These are phyloP conservation scores for Elaeis guineensis DNA, from an alignment of 176 grass and related monocot species.

Conservation along the genomic window DNA sequence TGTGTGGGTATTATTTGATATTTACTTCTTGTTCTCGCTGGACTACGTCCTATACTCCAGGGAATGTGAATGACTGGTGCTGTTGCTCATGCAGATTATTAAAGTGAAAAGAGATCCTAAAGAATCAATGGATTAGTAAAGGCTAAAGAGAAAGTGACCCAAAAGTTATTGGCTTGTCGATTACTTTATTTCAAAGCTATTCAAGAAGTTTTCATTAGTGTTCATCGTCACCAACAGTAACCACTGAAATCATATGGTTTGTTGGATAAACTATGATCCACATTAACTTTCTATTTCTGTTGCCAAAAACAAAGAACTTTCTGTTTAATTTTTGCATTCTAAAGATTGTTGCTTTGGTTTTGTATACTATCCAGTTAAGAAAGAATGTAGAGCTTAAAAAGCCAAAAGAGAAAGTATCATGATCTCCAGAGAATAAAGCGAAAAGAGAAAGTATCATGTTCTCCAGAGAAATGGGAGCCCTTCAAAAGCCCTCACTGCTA, in stretches of 20 bases:
- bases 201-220: constrained; percentile 7
- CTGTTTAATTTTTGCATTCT: constrained; percentile 29
- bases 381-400: constrained; percentile 59
- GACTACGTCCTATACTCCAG: background rate
- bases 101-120: constrained; percentile 21
- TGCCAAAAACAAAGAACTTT: constrained; percentile 20
- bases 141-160: constrained; percentile 21
- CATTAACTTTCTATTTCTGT: constrained; percentile 22
- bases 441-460: constrained; percentile 53
- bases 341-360: constrained; percentile 48
- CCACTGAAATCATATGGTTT: constrained; percentile 11
- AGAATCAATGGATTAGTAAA: constrained; percentile 19
- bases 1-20: background rate
- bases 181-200: constrained; percentile 19
- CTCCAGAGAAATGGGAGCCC: constrained; percentile 45
- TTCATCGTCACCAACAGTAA: constrained; percentile 9
- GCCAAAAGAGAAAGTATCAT: constrained; percentile 52
- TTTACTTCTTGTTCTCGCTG: constrained; percentile 12
- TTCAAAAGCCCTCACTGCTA: constrained; percentile 37
- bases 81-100: constrained; percentile 21
- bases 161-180: constrained; percentile 14
- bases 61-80: constrained; percentile 11
- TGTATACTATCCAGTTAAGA: constrained; percentile 75
- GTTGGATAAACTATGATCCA: constrained; percentile 20
- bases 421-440: constrained; percentile 36